Percentiles rank a stretch among this genome's conserved stretches.
Evolutionary conservation across 2,329 filamentous ascomycete genomes (phyloP).

Genomic region (Beauveria australis): DNA sequence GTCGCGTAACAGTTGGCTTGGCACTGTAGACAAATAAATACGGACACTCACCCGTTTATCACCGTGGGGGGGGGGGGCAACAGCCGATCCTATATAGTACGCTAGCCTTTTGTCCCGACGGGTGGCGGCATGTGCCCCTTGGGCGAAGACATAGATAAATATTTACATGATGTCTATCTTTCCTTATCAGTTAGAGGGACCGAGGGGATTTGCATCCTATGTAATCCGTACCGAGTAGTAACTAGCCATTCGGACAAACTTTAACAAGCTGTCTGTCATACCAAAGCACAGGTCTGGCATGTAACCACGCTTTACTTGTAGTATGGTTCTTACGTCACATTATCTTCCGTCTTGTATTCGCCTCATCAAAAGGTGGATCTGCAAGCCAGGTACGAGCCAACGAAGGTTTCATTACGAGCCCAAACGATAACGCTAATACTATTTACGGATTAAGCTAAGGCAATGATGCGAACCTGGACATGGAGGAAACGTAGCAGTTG

Average conservation of each 20-base stretch:
- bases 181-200: background rate
- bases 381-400: background rate
- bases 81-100: background rate
- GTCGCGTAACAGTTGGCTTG: background rate
- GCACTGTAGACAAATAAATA: background rate
- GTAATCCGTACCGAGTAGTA: no score
- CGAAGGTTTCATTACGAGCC: background rate
- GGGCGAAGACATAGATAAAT: background rate
- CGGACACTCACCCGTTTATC: background rate
- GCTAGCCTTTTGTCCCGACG: background rate
- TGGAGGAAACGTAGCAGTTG: background rate
- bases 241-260: no score
- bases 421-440: background rate
- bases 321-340: background rate
- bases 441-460: no score
- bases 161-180: background rate
- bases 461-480: background rate
- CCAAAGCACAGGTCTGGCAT: background rate
- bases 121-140: background rate
- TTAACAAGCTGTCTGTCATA: no score
- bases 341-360: background rate
- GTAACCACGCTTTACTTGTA: background rate
- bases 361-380: background rate
- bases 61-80: background rate
- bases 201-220: background rate